Base-by-base conservation (phyloP, 306 rosid genomes). In the Cucurbita ficifolia region DNA sequence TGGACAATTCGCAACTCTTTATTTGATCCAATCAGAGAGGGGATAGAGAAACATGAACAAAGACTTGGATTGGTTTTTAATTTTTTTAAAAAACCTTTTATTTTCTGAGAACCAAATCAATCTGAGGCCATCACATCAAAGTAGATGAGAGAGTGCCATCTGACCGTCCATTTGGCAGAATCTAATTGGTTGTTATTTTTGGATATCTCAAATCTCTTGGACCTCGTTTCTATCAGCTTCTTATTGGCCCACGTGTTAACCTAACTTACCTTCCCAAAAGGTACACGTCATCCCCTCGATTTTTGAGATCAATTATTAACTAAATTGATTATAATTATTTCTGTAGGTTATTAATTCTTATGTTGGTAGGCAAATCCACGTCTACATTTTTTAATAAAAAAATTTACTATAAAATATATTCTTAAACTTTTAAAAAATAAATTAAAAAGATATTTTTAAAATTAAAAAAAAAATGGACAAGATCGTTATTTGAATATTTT, bases 231-330 rank as follows among this genome's bases (percentile, higher is more conserved):
- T 73, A 55, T 73, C 67, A 16, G 14, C 14, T 36, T 72, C 49
- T 8, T 53, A 73, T 54, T 55, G 67, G 76, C 3, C 76, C 67
- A 73, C 67, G 65, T 14, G 65, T 55, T 45, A 7, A 12, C 14
- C 64, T 29, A 53, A 55, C 38, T 22, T 29, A 45, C 43, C 10
- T 48, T 55, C 73, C 18, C 19, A 65, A 43, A 65, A 21, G 5
- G 19, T 51, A 24, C 73, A 69, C 73, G 57, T 24, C 73, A 45
- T 49, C 56, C 21, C 73, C 73, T 69, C 56, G 55, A 24, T 65
- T 10, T 69, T 48, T 69, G 73, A 29, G 50, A 64, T 64, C 51
- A 51, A 5, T 19, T 40, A 1, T 38, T 21, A 67, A 45, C 18
- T 48, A 24, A 21, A 42, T 6, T 45, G 10, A 42, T 46, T 48